Evolutionary conservation across 306 rosid genomes (phyloP).

Genomic region (Corylus avellana): DNA sequence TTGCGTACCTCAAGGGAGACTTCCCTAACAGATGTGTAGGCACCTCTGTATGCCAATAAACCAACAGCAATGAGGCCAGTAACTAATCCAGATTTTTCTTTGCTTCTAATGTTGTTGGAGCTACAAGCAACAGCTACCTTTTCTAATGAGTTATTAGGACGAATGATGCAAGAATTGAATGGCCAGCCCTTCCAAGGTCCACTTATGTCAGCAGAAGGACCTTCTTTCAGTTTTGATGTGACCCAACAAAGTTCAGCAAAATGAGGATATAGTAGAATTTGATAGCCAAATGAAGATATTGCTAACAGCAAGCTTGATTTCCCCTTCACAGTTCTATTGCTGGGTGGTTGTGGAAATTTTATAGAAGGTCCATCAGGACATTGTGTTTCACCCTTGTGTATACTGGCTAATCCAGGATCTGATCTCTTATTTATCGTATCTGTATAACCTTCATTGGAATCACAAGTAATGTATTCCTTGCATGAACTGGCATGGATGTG

Average conservation of each 20-base stretch:
- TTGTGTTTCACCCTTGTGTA: slow-evolving; percentile 31
- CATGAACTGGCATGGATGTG: slow-evolving; percentile 42
- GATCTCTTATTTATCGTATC: slow-evolving; percentile 31
- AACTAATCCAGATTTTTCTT: slow-evolving; percentile 67
- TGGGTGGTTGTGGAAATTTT: slow-evolving; percentile 49
- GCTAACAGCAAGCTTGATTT: slow-evolving; percentile 70
- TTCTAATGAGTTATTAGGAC: slow-evolving; percentile 56
- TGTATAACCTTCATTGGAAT: slow-evolving; percentile 30
- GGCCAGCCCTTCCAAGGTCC: slow-evolving; percentile 99
- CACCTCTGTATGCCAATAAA: slow-evolving; percentile 85
- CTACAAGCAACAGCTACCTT: slow-evolving; percentile 45
- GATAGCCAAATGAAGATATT: slow-evolving; percentile 88
- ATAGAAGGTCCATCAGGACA: slow-evolving; percentile 40
- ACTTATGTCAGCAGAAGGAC: slow-evolving; percentile 79
- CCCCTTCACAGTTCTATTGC: slow-evolving; percentile 58
- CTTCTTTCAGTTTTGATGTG: slow-evolving; percentile 88
- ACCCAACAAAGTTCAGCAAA: slow-evolving; percentile 98
- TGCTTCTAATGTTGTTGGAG: slow-evolving; percentile 49
- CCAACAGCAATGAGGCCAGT: slow-evolving; percentile 89
- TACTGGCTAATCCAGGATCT: slow-evolving; percentile 35
- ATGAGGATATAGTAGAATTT: slow-evolving; percentile 86
- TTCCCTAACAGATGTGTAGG: slow-evolving; percentile 74
- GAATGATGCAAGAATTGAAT: slow-evolving; percentile 85
- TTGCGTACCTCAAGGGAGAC: slow-evolving; percentile 75
- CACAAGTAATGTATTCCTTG: slow-evolving; percentile 31